Percentiles rank a stretch among this genome's conserved stretches.
Evolutionary conservation across 139 green algal genomes (phyloP).

Genomic region (Medakamo hakoo): DNA sequence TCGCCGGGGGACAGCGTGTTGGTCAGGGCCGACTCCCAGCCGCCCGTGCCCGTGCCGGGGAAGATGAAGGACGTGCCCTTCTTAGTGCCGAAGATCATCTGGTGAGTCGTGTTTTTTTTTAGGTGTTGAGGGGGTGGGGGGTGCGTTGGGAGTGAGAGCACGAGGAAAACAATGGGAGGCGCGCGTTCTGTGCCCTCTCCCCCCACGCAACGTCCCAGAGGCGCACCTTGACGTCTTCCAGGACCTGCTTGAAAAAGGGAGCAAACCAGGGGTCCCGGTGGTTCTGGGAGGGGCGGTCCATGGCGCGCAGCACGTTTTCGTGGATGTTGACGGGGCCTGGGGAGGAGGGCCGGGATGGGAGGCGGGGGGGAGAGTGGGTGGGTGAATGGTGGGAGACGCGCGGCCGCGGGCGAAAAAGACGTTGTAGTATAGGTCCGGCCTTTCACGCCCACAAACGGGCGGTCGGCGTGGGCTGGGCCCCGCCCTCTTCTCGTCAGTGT

Average conservation of each 20-base stretch:
- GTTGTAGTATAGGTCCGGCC: no score
- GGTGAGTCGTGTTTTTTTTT: no score
- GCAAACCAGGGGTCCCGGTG: conserved; percentile 89
- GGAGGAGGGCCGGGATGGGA: no score
- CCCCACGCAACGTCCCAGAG: no score
- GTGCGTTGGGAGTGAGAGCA: background rate
- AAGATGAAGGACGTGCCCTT: conserved; percentile 85
- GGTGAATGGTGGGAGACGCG: background rate
- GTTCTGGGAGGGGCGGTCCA: conserved; percentile 75
- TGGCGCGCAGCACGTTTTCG: conserved; percentile 67
- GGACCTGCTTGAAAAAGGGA: conserved; percentile 52
- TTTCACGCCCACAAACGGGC: no score
- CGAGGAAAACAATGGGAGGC: conserved; percentile 26
- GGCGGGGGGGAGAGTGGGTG: background rate
- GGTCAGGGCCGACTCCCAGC: conserved; percentile 80
- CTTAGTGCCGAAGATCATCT: conserved; percentile 56
- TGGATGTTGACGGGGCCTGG: conserved; percentile 92
- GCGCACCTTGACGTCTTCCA: conserved; percentile 68
- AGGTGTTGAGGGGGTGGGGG: background rate
- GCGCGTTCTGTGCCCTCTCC: background rate
- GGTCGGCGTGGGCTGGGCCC: no score
- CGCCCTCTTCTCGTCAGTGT: no score
- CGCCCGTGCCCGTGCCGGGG: conserved; percentile 57
- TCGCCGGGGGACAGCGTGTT: conserved; percentile 94
- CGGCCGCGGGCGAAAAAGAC: background rate